A percentile compares a stretch with the other conserved stretches of the same genome.
These are phyloP conservation scores for Neurospora pannonica DNA, from an alignment of 495 filamentous ascomycete species.

Conservation along the genomic window DNA sequence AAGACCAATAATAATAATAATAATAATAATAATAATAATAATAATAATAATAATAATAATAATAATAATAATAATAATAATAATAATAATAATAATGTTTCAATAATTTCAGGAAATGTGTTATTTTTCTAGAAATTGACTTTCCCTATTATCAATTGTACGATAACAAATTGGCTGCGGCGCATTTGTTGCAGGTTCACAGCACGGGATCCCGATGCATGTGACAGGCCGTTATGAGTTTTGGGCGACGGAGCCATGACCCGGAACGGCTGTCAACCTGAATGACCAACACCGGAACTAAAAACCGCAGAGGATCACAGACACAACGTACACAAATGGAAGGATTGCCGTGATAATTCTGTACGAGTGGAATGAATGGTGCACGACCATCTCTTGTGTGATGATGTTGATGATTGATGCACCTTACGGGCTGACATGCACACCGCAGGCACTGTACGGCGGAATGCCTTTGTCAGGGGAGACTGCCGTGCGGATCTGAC, in stretches of 20 bases:
- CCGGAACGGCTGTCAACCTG: background rate
- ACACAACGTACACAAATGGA: background rate
- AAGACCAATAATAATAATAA: too few species aligned
- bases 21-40: too few species aligned
- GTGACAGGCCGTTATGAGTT: background rate
- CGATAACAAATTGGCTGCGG: background rate
- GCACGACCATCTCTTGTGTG: background rate
- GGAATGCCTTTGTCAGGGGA: background rate
- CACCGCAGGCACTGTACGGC: background rate
- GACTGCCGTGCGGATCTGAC: background rate
- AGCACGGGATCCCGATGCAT: background rate
- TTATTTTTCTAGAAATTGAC: too few species aligned
- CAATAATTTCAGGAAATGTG: too few species aligned
- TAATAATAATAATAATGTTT: too few species aligned
- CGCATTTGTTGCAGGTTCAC: background rate
- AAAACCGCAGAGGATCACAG: background rate
- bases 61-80: too few species aligned
- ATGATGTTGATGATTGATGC: background rate
- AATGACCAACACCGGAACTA: background rate
- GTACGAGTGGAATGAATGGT: background rate
- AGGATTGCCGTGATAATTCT: background rate
- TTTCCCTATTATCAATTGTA: too few species aligned
- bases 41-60: too few species aligned
- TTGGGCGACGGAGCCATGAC: background rate
- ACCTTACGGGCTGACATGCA: background rate